phyloP scores from a whole-genome alignment of 2,329 filamentous ascomycete species.

The Penicillium fuscoglaucum region DNA sequence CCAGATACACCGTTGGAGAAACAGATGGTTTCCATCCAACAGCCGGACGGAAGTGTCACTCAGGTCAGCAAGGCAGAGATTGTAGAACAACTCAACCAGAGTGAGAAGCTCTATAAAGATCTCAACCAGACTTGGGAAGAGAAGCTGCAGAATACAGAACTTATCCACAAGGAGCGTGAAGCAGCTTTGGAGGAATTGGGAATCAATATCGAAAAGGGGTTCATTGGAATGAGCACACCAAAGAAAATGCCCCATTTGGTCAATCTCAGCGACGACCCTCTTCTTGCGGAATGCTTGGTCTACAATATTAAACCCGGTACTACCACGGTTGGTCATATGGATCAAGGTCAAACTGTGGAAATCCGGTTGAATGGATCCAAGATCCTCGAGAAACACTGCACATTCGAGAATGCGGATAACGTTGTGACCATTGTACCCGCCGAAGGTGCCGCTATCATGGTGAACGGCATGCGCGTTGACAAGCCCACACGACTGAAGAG shows the following conservation, averaged over 20 bases:
- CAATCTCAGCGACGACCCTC: conserved; percentile 90
- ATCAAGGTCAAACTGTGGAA: conserved; percentile 78
- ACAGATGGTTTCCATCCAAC: conserved; percentile 93
- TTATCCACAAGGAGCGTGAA: conserved; percentile 96
- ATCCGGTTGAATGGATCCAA: conserved; percentile 92
- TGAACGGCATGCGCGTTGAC: conserved; percentile 87
- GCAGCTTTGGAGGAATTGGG: conserved; percentile 92
- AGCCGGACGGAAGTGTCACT: conserved; percentile 80
- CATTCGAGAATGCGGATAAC: conserved; percentile 89
- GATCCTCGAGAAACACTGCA: conserved; percentile 89
- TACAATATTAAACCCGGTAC: conserved; percentile 97
- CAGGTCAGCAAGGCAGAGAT: conserved; percentile 99
- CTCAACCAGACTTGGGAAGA: conserved; percentile 99
- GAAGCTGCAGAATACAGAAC: conserved; percentile 89
- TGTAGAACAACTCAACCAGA: conserved; percentile 91
- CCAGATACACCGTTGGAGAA: conserved; percentile 90
- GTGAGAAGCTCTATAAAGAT: conserved; percentile 92
- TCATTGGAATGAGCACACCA: conserved; percentile 89
- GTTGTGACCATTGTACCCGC: conserved; percentile 86
- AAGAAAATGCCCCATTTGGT: conserved; percentile 99
- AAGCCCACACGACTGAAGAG: conserved; percentile 84
- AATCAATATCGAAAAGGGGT: conserved; percentile 98
- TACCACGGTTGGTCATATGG: conserved; percentile 92
- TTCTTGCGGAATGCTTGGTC: conserved; percentile 92
- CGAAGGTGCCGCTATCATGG: conserved; percentile 96